phyloP scores from a whole-genome alignment of 2,329 filamentous ascomycete genomes.

The Karstenula rhodostoma region DNA sequence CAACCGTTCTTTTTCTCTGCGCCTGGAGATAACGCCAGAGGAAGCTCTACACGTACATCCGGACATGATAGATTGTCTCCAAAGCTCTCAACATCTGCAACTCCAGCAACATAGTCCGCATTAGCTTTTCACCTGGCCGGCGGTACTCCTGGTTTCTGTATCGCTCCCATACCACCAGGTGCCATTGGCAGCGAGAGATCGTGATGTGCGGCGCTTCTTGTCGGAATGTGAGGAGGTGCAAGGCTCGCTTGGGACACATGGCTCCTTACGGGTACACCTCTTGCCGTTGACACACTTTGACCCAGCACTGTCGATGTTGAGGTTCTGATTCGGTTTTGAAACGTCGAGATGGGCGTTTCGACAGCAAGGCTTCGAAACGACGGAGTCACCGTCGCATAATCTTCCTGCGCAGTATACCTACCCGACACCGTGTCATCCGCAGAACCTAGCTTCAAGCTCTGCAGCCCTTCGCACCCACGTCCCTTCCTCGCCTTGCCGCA shows the following conservation, averaged over 20 bases:
- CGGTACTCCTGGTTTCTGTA: constrained; percentile 11
- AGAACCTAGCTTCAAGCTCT: neutral
- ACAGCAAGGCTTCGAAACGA: neutral
- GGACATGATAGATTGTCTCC: neutral
- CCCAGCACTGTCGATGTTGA: neutral
- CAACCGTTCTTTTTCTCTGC: too few species aligned
- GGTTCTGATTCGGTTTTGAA: neutral
- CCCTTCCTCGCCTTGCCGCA: constrained; percentile 24
- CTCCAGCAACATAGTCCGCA: constrained; percentile 6
- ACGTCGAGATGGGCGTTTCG: neutral
- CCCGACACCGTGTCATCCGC: neutral
- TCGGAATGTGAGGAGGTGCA: neutral
- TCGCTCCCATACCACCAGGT: constrained; percentile 11
- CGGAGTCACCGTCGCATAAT: too few species aligned
- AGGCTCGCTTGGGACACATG: neutral
- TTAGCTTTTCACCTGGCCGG: neutral
- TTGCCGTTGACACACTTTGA: neutral
- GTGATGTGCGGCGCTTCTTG: neutral
- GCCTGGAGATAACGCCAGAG: too few species aligned
- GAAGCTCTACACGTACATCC: too few species aligned
- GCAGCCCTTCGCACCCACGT: constrained; percentile 14
- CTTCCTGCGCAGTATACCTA: neutral
- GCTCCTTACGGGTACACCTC: neutral
- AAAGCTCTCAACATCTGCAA: constrained; percentile 3
- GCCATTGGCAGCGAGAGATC: neutral